phyloP scores from a whole-genome alignment of 805 yeast species.

The Peterozyma xylosa region DNA sequence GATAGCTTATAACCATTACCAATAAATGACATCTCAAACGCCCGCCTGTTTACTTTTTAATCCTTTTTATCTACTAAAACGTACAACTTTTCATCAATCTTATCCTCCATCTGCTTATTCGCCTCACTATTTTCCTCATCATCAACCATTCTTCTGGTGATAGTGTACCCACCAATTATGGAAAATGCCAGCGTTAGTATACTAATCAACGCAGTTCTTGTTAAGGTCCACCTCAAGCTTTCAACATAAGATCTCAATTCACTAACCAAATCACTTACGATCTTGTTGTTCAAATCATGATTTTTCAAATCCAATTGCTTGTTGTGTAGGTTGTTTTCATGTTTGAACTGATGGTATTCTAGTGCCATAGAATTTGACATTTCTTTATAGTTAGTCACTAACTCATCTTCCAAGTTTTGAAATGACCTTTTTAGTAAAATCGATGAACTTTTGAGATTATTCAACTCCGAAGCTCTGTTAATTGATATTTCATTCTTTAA shows the following conservation, averaged over 20 bases:
- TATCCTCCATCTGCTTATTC: slow-evolving; percentile 21
- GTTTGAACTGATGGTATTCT: slow-evolving; percentile 78
- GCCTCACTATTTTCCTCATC: slow-evolving; percentile 20
- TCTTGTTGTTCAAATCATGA: slow-evolving; percentile 79
- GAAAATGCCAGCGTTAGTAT: slow-evolving; percentile 59
- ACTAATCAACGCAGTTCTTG: slow-evolving; percentile 79
- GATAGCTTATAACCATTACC: neutral
- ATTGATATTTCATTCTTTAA: slow-evolving; percentile 69
- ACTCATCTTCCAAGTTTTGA: slow-evolving; percentile 67
- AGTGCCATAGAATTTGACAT: slow-evolving; percentile 71
- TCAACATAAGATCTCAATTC: slow-evolving; percentile 85
- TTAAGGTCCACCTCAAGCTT: slow-evolving; percentile 85
- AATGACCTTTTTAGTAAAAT: slow-evolving; percentile 67
- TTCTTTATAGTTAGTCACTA: slow-evolving; percentile 45
- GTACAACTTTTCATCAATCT: slow-evolving; percentile 37
- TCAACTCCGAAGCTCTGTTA: slow-evolving; percentile 62
- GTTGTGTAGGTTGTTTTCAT: slow-evolving; percentile 72
- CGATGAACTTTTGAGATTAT: slow-evolving; percentile 57
- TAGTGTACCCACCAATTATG: slow-evolving; percentile 44
- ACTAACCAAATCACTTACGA: slow-evolving; percentile 72
- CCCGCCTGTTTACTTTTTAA: slow-evolving; percentile 3
- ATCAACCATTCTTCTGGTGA: slow-evolving; percentile 27
- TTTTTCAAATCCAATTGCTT: slow-evolving; percentile 60
- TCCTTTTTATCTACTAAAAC: slow-evolving; percentile 28
- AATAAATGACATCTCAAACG: neutral